Evolutionary conservation across 768 basidiomycete species (phyloP).

Genomic region (Kockovaella imperatae): DNA sequence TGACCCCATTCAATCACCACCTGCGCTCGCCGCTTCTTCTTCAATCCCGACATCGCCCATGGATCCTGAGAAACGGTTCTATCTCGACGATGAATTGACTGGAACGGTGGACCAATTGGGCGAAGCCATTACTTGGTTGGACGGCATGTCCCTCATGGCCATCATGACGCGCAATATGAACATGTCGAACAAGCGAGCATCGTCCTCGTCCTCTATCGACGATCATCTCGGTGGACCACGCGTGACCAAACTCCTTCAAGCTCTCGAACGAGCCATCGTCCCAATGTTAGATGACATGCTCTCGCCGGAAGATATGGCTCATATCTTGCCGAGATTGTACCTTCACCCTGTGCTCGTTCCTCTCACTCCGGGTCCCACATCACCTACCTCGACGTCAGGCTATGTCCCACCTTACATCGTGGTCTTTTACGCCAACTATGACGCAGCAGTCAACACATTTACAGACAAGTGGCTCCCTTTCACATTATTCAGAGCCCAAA

Average conservation of each 20-base stretch:
- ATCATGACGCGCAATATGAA: slow-evolving; percentile 33
- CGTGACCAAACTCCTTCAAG: slow-evolving; percentile 18
- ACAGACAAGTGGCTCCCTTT: slow-evolving; percentile 44
- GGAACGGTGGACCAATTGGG: slow-evolving; percentile 44
- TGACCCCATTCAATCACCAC: neutral
- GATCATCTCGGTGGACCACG: slow-evolving; percentile 8
- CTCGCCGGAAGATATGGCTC: slow-evolving; percentile 36
- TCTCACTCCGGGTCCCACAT: slow-evolving; percentile 24
- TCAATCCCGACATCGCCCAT: slow-evolving; percentile 1
- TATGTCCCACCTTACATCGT: slow-evolving; percentile 41
- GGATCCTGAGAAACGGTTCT: neutral
- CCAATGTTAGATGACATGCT: slow-evolving; percentile 43
- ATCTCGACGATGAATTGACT: slow-evolving; percentile 10
- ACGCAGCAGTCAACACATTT: slow-evolving; percentile 41
- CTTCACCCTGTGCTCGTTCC: slow-evolving; percentile 42
- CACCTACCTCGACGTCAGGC: neutral
- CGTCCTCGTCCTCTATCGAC: neutral
- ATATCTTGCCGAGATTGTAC: slow-evolving; percentile 36
- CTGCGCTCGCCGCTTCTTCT: no score
- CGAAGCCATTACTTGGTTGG: slow-evolving; percentile 37
- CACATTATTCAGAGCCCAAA: slow-evolving; percentile 41
- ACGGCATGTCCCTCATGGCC: slow-evolving; percentile 38
- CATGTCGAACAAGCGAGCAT: slow-evolving; percentile 1
- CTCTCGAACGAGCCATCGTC: slow-evolving; percentile 37
- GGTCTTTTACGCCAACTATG: slow-evolving; percentile 42